phyloP scores from a whole-genome alignment of 805 yeast genomes.

The Sungouiozyma intestinalis region DNA sequence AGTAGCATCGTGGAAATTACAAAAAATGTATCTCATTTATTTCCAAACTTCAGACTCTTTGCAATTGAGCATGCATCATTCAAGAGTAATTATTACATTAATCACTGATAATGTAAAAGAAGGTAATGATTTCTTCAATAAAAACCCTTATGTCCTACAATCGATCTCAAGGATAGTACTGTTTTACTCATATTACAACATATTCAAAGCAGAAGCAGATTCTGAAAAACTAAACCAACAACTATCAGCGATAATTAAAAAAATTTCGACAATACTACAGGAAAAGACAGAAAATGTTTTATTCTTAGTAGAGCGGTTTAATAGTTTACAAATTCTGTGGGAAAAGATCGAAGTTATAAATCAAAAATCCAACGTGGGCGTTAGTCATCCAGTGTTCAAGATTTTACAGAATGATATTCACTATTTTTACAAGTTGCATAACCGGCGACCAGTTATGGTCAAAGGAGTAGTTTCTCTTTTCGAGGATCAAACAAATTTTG shows the following conservation, averaged over 20 bases:
- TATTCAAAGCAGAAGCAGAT: conserved; percentile 11
- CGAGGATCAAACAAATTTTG: neutral
- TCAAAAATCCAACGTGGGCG: conserved; percentile 4
- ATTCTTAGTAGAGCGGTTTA: conserved; percentile 12
- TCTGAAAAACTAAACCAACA: conserved; percentile 15
- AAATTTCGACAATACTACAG: conserved; percentile 10
- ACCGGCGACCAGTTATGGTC: conserved; percentile 7
- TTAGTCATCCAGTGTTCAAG: conserved; percentile 20
- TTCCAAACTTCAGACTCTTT: conserved; percentile 14
- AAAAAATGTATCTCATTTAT: conserved; percentile 16
- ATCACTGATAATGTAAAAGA: conserved; percentile 13
- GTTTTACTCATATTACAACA: conserved; percentile 19
- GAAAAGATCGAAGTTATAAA: conserved; percentile 15
- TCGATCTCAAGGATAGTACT: conserved; percentile 13
- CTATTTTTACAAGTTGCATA: conserved; percentile 4
- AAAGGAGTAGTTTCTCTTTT: conserved; percentile 3
- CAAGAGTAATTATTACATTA: conserved; percentile 13
- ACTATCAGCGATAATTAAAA: conserved; percentile 13
- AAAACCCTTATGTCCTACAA: conserved; percentile 17
- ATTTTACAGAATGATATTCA: conserved; percentile 21
- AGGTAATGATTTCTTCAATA: conserved; percentile 12
- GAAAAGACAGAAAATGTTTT: conserved; percentile 8
- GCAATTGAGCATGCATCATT: conserved; percentile 10
- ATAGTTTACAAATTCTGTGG: conserved; percentile 16
- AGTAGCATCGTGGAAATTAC: conserved; percentile 21